These are phyloP conservation scores for Chernovozyma aurita DNA, from an alignment of 1,139 yeast species.

Conservation along the genomic window DNA sequence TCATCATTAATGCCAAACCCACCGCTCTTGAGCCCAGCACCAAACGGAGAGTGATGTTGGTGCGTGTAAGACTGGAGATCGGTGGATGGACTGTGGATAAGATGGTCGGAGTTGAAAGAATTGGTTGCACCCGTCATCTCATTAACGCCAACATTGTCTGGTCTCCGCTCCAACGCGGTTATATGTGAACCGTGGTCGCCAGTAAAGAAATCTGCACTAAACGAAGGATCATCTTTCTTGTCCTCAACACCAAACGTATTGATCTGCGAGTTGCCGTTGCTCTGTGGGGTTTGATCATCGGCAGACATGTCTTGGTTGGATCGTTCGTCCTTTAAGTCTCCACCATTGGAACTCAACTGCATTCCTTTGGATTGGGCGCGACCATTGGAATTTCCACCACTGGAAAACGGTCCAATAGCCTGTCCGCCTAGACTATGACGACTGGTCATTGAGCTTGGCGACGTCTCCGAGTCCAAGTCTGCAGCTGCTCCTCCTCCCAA, in stretches of 20 bases:
- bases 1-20: not conserved
- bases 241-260: not conserved
- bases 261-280: slow-evolving; percentile 8
- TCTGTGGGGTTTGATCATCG: slow-evolving; percentile 19
- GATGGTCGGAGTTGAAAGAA: slow-evolving; percentile 4
- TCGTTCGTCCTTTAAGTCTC: no score
- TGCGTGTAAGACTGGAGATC: slow-evolving; percentile 15
- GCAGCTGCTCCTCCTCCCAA: no score
- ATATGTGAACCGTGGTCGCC: not conserved
- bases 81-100: slow-evolving; percentile 17
- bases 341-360: no score
- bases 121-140: slow-evolving; percentile 1
- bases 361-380: no score
- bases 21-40: not conserved
- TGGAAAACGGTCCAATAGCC: not conserved
- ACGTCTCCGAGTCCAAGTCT: slow-evolving; percentile 20
- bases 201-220: slow-evolving; percentile 2
- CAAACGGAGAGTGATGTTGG: slow-evolving; percentile 4
- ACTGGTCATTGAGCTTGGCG: slow-evolving; percentile 20
- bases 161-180: slow-evolving; percentile 11
- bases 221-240: not conserved
- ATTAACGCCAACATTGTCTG: slow-evolving; percentile 1
- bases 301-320: not conserved
- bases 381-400: slow-evolving; percentile 1
- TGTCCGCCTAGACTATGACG: slow-evolving; percentile 6